Conservation (phyloP, 148 eudicot species). For the Rhododendron ferrugineum region DNA sequence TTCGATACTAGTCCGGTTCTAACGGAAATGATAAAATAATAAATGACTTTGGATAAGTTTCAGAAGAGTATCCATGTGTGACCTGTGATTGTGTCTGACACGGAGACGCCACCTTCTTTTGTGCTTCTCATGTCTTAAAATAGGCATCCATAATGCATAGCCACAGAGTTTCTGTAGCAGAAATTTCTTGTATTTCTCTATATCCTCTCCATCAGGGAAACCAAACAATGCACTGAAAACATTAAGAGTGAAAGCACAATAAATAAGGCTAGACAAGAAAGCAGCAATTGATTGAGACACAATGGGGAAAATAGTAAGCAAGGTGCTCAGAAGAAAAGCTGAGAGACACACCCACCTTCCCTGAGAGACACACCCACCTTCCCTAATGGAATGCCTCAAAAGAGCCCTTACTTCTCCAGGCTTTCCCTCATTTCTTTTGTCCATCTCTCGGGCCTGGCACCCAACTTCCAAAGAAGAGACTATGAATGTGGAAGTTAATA, state of each 20-base stretch:
- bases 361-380: too few species aligned
- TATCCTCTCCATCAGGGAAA: background rate
- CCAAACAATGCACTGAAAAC: background rate
- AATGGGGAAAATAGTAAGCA: background rate
- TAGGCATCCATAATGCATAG: background rate
- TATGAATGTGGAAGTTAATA: too few species aligned
- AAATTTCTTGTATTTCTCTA: background rate
- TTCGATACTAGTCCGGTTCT: background rate
- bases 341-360: constrained; percentile 67
- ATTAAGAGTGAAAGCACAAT: background rate
- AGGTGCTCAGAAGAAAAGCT: background rate
- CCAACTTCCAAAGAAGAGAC: too few species aligned
- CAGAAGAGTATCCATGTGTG: background rate
- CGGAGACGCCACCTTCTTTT: background rate
- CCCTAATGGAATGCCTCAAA: constrained; percentile 81
- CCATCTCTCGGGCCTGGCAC: constrained; percentile 93
- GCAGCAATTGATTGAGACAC: background rate
- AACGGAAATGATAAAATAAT: background rate
- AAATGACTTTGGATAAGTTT: background rate
- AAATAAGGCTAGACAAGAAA: background rate
- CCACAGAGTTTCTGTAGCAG: background rate
- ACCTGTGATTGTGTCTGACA: background rate
- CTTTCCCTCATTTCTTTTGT: constrained; percentile 80
- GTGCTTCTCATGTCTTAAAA: too few species aligned
- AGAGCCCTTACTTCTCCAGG: constrained; percentile 92